Evolutionary conservation across 495 filamentous ascomycete genomes (phyloP).

Genomic region (Penicillium bovifimosum): DNA sequence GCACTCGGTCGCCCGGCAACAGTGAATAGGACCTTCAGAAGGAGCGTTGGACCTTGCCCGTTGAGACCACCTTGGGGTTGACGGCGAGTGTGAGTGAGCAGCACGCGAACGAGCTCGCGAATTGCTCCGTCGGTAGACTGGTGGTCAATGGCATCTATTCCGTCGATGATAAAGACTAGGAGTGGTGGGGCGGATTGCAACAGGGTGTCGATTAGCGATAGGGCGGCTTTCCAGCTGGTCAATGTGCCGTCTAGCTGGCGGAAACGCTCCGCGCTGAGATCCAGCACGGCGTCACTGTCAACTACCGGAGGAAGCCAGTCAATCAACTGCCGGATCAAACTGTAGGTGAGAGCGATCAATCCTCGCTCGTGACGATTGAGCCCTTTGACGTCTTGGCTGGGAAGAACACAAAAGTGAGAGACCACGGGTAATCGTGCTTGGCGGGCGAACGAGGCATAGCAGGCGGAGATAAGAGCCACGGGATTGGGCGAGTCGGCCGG

Average conservation of each 20-base stretch:
- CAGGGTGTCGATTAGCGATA: slow-evolving; percentile 37
- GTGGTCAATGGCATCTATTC: slow-evolving; percentile 36
- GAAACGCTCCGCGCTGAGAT: slow-evolving; percentile 37
- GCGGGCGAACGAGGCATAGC: slow-evolving; percentile 32
- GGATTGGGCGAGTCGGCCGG: slow-evolving; percentile 24
- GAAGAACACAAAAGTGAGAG: slow-evolving; percentile 40
- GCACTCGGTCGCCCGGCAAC: slow-evolving; percentile 32
- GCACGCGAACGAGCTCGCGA: slow-evolving; percentile 32
- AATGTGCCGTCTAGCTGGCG: slow-evolving; percentile 36
- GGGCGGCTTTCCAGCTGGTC: slow-evolving; percentile 36
- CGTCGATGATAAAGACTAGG: slow-evolving; percentile 40
- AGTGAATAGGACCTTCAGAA: slow-evolving; percentile 42
- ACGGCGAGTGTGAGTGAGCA: slow-evolving; percentile 37
- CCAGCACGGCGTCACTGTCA: slow-evolving; percentile 34
- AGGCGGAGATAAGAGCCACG: slow-evolving; percentile 36
- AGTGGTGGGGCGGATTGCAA: slow-evolving; percentile 39
- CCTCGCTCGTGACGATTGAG: slow-evolving; percentile 31
- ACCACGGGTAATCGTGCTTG: slow-evolving; percentile 36
- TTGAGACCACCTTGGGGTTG: slow-evolving; percentile 18
- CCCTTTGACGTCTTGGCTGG: slow-evolving; percentile 17
- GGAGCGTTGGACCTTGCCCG: slow-evolving; percentile 25
- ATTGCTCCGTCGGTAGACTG: slow-evolving; percentile 33
- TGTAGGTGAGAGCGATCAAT: slow-evolving; percentile 42
- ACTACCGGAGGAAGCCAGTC: slow-evolving; percentile 39
- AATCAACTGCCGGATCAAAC: slow-evolving; percentile 45